These are phyloP conservation scores for Williopsis jadinii DNA, from an alignment of 1,139 yeast genomes.

Conservation along the genomic window DNA sequence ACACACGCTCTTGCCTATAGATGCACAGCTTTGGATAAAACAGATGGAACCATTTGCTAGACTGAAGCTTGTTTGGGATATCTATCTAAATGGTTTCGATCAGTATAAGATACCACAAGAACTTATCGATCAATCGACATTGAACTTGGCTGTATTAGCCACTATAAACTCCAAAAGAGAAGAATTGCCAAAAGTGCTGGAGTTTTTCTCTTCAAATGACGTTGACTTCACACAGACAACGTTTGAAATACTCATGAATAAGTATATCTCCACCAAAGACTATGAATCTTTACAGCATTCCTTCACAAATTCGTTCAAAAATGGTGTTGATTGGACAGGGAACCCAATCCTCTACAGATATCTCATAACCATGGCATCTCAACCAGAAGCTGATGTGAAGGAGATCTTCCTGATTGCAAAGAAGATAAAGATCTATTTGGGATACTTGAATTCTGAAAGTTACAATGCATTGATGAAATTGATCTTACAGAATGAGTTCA, in stretches of 20 bases:
- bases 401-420: constrained; percentile 27
- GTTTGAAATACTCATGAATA: constrained; percentile 22
- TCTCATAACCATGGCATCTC: constrained; percentile 12
- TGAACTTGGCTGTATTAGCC: constrained; percentile 4
- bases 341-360: constrained; percentile 22
- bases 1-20: background rate
- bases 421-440: constrained; percentile 32
- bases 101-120: background rate
- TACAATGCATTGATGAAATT: constrained; percentile 39
- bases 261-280: constrained; percentile 20
- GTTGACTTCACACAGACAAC: constrained; percentile 21
- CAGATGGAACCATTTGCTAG: background rate
- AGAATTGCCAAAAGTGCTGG: constrained; percentile 3
- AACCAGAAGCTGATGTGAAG: constrained; percentile 21
- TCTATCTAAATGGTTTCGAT: constrained; percentile 1
- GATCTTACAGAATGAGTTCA: constrained; percentile 41
- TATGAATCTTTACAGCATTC: constrained; percentile 26
- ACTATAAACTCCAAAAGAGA: constrained; percentile 3
- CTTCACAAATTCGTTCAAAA: constrained; percentile 30
- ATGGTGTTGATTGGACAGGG: constrained; percentile 37
- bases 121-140: background rate
- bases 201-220: constrained; percentile 1
- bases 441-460: constrained; percentile 33
- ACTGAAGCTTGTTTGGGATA: constrained; percentile 1
- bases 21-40: constrained; percentile 1